Evolutionary conservation across 2,329 filamentous ascomycete species (phyloP), one percentile per base, ranked within the genome.

Genomic region (Lasiodiplodia sp.): DNA sequence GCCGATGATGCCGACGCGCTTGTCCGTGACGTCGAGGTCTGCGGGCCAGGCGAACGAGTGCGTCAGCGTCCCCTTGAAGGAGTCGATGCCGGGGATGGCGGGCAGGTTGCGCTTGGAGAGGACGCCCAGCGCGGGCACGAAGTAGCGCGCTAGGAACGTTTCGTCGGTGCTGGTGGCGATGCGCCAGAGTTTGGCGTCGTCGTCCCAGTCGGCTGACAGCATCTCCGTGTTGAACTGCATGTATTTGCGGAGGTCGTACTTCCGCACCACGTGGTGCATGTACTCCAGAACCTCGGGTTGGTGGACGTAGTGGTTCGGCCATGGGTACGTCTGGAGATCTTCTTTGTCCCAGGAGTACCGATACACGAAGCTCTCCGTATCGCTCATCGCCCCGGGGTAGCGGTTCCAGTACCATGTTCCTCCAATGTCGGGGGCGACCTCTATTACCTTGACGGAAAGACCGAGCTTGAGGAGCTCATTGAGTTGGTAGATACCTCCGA

Each of bases 191-290:
- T 72, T 69, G 2, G 47, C 69, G 0, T 68, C 49, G 4, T 80
- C 76, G 58, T 81, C 74, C 71, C 75, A 84, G 2, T 72, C 70
- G 1, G 80, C 79, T 0, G 72, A 72, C 4, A 69, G 69, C 11
- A 83, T 71, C 44, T 74, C 73, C 0, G 80, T 83, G 58, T 82
- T 74, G 75, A 84, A 83, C 16, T 78, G 75, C 52, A 84, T 81
- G 65, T 82, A 65, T 23, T 75, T 72, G 4, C 75, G 72, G 5
- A 84, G 70, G 40, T 79, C 69, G 67, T 79, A 74, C 63, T 73
- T 75, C 31, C 76, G 73, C 3, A 73, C 72, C 8, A 82, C 74
- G 49, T 77, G 74, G 18, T 77, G 65, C 10, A 81, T 71, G 62
- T 82, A 82, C 10, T 64, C 70, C 2, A 79, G 73, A 1, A 78